Conservation (phyloP, 805 yeast species). For the Wickerhamomyces kurtzmanii region DNA sequence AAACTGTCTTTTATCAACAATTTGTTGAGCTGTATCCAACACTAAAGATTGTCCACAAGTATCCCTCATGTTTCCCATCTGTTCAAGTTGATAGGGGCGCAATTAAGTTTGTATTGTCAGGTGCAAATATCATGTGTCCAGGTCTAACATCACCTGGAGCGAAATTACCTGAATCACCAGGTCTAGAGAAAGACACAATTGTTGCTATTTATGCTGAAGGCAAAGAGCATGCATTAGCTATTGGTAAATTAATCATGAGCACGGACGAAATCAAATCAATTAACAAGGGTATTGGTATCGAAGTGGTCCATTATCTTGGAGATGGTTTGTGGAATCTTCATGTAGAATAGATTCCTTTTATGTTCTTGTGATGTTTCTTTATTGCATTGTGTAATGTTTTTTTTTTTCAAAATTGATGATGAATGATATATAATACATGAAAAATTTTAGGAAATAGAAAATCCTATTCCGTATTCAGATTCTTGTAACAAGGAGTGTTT, state of each 20-base stretch:
- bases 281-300: conserved; percentile 88
- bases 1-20: conserved; percentile 72
- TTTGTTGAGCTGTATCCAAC: conserved; percentile 74
- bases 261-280: conserved; percentile 76
- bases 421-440: no score
- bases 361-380: no score
- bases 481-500: no score
- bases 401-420: no score
- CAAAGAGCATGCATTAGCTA: conserved; percentile 81
- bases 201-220: conserved; percentile 89
- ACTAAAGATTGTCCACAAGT: conserved; percentile 66
- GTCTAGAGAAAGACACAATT: conserved; percentile 52
- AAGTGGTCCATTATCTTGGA: conserved; percentile 72
- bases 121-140: conserved; percentile 96
- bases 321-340: conserved; percentile 77
- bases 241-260: conserved; percentile 82
- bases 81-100: conserved; percentile 96
- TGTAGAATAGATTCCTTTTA: conserved; percentile 31
- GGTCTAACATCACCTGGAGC: conserved; percentile 88
- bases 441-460: no score
- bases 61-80: conserved; percentile 74
- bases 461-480: no score
- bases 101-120: conserved; percentile 87
- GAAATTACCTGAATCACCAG: conserved; percentile 62
- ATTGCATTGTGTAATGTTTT: no score